A percentile compares a stretch with the other conserved stretches of the same genome.
Evolutionary conservation across 306 rosid species (phyloP).

Genomic region (Gleditsia sinensis): DNA sequence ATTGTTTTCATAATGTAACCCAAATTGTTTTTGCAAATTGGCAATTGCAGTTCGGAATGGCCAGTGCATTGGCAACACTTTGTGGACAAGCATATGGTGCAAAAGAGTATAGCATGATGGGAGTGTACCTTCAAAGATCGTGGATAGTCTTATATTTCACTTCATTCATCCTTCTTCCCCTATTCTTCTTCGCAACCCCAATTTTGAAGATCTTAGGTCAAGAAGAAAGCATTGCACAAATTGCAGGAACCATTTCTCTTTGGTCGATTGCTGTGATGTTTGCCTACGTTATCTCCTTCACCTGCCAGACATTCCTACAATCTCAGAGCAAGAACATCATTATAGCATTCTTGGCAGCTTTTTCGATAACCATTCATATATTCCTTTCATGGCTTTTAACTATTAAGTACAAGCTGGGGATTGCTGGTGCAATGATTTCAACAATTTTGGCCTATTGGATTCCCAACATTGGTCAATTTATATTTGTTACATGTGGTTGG

Average conservation of each 20-base stretch:
- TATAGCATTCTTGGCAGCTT: slow-evolving; percentile 46
- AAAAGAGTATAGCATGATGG: slow-evolving; percentile 48
- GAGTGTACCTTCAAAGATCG: slow-evolving; percentile 59
- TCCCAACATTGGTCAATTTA: slow-evolving; percentile 47
- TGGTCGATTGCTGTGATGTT: slow-evolving; percentile 38
- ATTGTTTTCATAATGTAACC: background rate
- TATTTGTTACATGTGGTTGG: slow-evolving; percentile 55
- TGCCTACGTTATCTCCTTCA: slow-evolving; percentile 38
- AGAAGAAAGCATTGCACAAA: slow-evolving; percentile 28
- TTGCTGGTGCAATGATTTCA: slow-evolving; percentile 48
- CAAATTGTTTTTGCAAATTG: background rate
- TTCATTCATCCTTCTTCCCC: slow-evolving; percentile 36
- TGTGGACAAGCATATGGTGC: slow-evolving; percentile 72
- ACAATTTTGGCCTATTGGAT: slow-evolving; percentile 43
- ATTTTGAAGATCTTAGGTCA: slow-evolving; percentile 38
- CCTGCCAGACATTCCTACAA: slow-evolving; percentile 48
- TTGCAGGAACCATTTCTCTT: slow-evolving; percentile 40
- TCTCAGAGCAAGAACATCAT: slow-evolving; percentile 54
- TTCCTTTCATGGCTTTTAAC: slow-evolving; percentile 48
- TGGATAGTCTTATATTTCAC: slow-evolving; percentile 41
- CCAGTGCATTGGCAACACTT: slow-evolving; percentile 51
- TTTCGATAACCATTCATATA: slow-evolving; percentile 28
- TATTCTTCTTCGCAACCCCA: slow-evolving; percentile 50
- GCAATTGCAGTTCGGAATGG: slow-evolving; percentile 44
- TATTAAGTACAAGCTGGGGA: slow-evolving; percentile 27